phyloP scores from a whole-genome alignment of 768 basidiomycete genomes.

The Amanita inopinata region DNA sequence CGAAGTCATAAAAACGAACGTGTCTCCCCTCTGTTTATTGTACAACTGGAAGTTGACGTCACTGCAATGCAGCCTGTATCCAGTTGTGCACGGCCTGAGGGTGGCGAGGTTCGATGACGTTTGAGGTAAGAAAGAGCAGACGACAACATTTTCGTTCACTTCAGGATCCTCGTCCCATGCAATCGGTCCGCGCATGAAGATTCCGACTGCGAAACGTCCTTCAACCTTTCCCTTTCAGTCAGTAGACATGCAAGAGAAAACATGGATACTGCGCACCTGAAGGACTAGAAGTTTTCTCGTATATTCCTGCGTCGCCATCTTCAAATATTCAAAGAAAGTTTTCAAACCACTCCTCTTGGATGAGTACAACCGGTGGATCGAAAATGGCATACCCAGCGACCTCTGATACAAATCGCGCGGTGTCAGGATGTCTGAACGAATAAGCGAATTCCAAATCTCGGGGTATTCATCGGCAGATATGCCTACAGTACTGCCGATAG shows the following conservation, averaged over 20 bases:
- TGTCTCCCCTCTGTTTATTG: constrained; percentile 39
- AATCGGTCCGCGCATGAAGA: constrained; percentile 53
- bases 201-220: constrained; percentile 48
- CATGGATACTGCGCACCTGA: too few relatives aligned
- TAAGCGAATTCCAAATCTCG: constrained; percentile 54
- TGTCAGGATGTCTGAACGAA: constrained; percentile 50
- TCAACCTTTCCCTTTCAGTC: constrained; percentile 33
- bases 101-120: constrained; percentile 37
- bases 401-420: constrained; percentile 40
- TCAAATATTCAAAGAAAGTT: constrained; percentile 55
- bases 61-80: constrained; percentile 47
- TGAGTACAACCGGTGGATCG: constrained; percentile 52
- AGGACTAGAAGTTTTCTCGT: constrained; percentile 48
- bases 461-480: constrained; percentile 32
- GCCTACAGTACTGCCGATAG: constrained; percentile 31
- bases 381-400: constrained; percentile 40
- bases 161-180: constrained; percentile 51
- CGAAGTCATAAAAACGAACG: constrained; percentile 53
- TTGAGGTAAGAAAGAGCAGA: constrained; percentile 51
- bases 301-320: constrained; percentile 45
- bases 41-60: constrained; percentile 52
- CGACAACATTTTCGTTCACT: constrained; percentile 48
- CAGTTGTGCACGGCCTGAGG: constrained; percentile 39
- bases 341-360: constrained; percentile 40
- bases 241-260: background rate